phyloP scores from a whole-genome alignment of 2,329 filamentous ascomycete genomes.

The Arthrinium puccinioides region DNA sequence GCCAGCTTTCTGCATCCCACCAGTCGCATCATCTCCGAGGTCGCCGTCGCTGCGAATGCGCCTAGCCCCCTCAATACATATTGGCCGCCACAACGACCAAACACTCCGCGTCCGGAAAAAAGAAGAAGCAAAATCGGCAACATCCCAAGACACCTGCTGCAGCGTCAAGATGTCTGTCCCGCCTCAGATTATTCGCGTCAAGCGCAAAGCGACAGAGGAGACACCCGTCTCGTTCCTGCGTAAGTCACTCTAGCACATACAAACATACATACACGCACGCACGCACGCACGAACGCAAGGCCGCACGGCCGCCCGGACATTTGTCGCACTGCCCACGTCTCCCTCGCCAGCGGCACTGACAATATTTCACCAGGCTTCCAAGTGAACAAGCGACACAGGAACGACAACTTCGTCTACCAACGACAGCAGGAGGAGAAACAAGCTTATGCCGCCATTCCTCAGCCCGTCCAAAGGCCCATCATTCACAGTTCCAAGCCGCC shows the following conservation, averaged over 20 bases:
- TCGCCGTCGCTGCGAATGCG: too few species aligned
- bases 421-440: slow-evolving; percentile 34
- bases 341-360: neutral
- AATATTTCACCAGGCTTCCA: slow-evolving; percentile 37
- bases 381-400: slow-evolving; percentile 45
- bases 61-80: too few species aligned
- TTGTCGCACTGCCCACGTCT: neutral
- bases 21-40: too few species aligned
- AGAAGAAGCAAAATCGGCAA: too few species aligned
- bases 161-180: slow-evolving; percentile 45
- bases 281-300: too few species aligned
- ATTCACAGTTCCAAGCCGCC: slow-evolving; percentile 41
- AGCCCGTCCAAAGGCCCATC: slow-evolving; percentile 25
- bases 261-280: slow-evolving; percentile 4
- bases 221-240: slow-evolving; percentile 48
- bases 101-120: too few species aligned
- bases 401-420: slow-evolving; percentile 48
- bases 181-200: slow-evolving; percentile 52
- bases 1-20: too few species aligned
- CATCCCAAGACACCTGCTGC: too few species aligned
- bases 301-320: too few species aligned
- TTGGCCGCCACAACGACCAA: too few species aligned
- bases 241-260: slow-evolving; percentile 23
- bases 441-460: slow-evolving; percentile 16
- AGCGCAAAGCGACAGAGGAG: slow-evolving; percentile 50